Percentiles rank a stretch among this genome's conserved stretches.
These are phyloP conservation scores for Dichotomopilus funicola DNA, from an alignment of 2,329 filamentous ascomycete species.

Conservation along the genomic window DNA sequence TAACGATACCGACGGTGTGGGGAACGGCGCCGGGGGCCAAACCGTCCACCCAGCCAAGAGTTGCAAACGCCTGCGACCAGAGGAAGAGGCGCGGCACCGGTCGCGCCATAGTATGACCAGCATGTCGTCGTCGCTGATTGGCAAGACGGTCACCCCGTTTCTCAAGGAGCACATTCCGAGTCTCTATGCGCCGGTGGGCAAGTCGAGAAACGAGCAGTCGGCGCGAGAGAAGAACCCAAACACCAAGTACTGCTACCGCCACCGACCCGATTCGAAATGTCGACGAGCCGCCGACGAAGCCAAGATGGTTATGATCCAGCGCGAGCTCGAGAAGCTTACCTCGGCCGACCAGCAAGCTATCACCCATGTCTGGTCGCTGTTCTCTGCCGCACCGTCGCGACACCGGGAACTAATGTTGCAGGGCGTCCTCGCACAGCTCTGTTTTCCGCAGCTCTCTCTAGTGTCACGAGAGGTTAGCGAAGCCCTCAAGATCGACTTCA, in stretches of 20 bases:
- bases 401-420: conserved; percentile 95
- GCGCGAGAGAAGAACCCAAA: conserved; percentile 53
- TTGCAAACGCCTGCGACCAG: conserved; percentile 45
- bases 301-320: conserved; percentile 92
- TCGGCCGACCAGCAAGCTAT: conserved; percentile 79
- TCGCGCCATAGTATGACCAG: conserved; percentile 36
- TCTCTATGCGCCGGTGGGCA: conserved; percentile 75
- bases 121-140: conserved; percentile 60
- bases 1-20: too few relatives aligned
- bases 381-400: conserved; percentile 89
- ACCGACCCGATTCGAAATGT: conserved; percentile 90
- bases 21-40: neutral
- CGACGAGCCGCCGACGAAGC: conserved; percentile 86
- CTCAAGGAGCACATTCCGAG: conserved; percentile 84
- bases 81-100: conserved; percentile 43
- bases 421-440: conserved; percentile 92
- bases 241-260: conserved; percentile 92
- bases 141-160: conserved; percentile 78
- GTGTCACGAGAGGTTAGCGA: conserved; percentile 87
- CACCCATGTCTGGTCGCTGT: conserved; percentile 94
- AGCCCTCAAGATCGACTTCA: conserved; percentile 94
- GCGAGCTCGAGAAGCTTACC: conserved; percentile 30
- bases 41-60: conserved; percentile 25
- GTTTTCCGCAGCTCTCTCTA: conserved; percentile 92
- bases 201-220: conserved; percentile 40